These are phyloP conservation scores for Ophiosphaerella korrae DNA, from an alignment of 2,329 filamentous ascomycete genomes.

Conservation along the genomic window DNA sequence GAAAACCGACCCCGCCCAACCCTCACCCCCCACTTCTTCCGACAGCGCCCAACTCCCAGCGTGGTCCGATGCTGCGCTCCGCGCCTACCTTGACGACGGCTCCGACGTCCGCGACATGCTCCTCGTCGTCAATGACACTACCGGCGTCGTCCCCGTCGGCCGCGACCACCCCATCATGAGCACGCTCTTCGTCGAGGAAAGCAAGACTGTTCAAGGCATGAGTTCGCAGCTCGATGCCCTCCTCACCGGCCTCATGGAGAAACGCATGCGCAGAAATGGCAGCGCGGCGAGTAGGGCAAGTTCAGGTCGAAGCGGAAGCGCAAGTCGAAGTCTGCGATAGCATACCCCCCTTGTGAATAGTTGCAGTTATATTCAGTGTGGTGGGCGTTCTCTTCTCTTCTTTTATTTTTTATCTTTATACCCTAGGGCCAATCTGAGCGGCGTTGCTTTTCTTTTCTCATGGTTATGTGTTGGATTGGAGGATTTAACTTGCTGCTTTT, in stretches of 20 bases:
- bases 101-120: constrained; percentile 88
- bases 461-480: no score
- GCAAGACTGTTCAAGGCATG: constrained; percentile 83
- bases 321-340: no score
- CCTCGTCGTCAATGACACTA: constrained; percentile 90
- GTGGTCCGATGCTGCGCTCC: constrained; percentile 86
- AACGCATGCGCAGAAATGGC: constrained; percentile 38
- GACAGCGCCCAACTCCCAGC: constrained; percentile 62
- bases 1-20: constrained; percentile 21
- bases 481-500: no score
- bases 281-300: no score
- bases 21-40: constrained; percentile 37
- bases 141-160: constrained; percentile 76
- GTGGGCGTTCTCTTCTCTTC: no score
- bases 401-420: no score
- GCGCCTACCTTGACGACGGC: constrained; percentile 88
- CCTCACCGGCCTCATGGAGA: constrained; percentile 76
- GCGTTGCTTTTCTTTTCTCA: no score
- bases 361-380: no score
- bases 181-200: constrained; percentile 83
- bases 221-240: constrained; percentile 88
- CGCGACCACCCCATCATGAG: constrained; percentile 85
- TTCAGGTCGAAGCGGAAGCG: no score
- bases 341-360: no score
- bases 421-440: no score